Percentiles rank a stretch among this genome's conserved stretches.
phyloP scores from a whole-genome alignment of 768 basidiomycete genomes.

The Lepiota venenata region DNA sequence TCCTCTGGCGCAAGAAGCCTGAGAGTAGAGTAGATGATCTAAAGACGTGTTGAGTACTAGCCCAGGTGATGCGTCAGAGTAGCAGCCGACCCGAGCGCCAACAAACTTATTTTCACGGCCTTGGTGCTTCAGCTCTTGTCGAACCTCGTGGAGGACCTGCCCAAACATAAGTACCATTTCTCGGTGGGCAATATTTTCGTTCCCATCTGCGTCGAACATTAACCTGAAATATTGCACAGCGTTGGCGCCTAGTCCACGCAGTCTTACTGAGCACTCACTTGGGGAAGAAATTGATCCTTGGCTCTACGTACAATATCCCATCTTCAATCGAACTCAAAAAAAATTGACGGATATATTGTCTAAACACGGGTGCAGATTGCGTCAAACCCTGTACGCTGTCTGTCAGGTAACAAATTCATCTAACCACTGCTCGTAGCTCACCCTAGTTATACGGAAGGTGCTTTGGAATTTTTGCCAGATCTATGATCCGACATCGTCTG shows the following conservation, averaged over 20 bases:
- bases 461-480: slow-evolving; percentile 73
- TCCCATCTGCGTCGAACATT: slow-evolving; percentile 56
- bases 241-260: background rate
- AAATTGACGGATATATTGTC: slow-evolving; percentile 60
- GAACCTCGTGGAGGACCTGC: slow-evolving; percentile 48
- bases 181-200: slow-evolving; percentile 53
- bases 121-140: slow-evolving; percentile 43
- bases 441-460: slow-evolving; percentile 47
- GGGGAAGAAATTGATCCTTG: slow-evolving; percentile 59
- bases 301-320: slow-evolving; percentile 69
- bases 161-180: slow-evolving; percentile 58
- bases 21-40: slow-evolving; percentile 73
- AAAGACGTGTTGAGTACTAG: background rate
- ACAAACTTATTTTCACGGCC: slow-evolving; percentile 61
- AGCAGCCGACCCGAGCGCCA: slow-evolving; percentile 53
- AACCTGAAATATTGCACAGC: slow-evolving; percentile 29
- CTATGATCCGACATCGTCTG: slow-evolving; percentile 28
- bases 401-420: background rate
- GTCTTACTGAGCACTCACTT: slow-evolving; percentile 36
- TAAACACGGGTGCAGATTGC: slow-evolving; percentile 57
- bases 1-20: slow-evolving; percentile 53
- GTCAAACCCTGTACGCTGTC: slow-evolving; percentile 34
- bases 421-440: slow-evolving; percentile 24
- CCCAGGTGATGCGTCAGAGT: background rate
- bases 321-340: slow-evolving; percentile 63